Conservation (phyloP, 257 asterid species). For the Linderniella brevidens region DNA sequence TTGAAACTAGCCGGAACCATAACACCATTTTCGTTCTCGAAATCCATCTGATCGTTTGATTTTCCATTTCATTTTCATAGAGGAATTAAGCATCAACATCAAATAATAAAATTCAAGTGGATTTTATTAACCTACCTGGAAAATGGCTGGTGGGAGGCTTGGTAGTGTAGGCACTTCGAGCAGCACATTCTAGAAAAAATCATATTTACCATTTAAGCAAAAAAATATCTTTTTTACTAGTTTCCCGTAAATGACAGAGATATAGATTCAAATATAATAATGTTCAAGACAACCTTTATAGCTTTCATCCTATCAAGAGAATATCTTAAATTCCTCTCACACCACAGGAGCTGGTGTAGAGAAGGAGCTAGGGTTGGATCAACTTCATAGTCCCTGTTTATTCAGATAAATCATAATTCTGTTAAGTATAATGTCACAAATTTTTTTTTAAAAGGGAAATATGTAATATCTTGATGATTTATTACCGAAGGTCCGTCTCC, state of each 20-base stretch:
- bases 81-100: too few species aligned
- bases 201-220: too few species aligned
- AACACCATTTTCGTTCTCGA: too few species aligned
- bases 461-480: too few species aligned
- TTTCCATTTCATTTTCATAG: too few species aligned
- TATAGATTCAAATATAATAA: not conserved
- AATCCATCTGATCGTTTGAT: too few species aligned
- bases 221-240: too few species aligned
- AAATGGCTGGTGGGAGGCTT: too few species aligned
- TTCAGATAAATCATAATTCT: not conserved
- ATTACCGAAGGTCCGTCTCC: constrained; percentile 38
- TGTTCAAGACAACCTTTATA: constrained; percentile 19
- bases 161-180: not conserved
- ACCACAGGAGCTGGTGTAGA: constrained; percentile 43
- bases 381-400: constrained; percentile 34
- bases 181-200: not conserved
- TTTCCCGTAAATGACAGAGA: too few species aligned
- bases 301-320: constrained; percentile 22
- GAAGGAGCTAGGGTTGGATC: constrained; percentile 28
- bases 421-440: not conserved
- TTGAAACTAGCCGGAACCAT: too few species aligned
- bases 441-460: not conserved
- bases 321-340: constrained; percentile 30
- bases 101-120: too few species aligned
- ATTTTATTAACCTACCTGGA: too few species aligned